A percentile compares a stretch with the other conserved stretches of the same genome.
phyloP scores from a whole-genome alignment of 495 filamentous ascomycete genomes.

The Aspergillus panamensis region DNA sequence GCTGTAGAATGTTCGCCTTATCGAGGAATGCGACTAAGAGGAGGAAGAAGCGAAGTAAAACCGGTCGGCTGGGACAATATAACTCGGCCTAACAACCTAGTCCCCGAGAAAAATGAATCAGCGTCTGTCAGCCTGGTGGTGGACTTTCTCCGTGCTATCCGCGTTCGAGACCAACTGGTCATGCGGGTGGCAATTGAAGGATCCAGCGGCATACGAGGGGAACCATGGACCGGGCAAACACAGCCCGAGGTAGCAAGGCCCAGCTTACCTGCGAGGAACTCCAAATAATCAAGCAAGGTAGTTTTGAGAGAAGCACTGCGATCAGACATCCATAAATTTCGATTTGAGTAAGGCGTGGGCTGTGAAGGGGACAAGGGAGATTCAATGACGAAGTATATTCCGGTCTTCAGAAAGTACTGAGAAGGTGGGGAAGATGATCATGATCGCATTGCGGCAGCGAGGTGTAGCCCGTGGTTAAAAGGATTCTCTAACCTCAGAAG shows the following conservation, averaged over 20 bases:
- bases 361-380: background rate
- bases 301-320: background rate
- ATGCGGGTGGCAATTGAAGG: slow-evolving; percentile 11
- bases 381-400: slow-evolving; percentile 3
- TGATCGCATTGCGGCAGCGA: background rate
- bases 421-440: slow-evolving; percentile 3
- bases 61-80: slow-evolving; percentile 4
- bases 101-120: background rate
- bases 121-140: background rate
- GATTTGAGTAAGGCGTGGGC: background rate
- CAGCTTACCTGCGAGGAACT: slow-evolving; percentile 13
- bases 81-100: background rate
- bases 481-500: background rate
- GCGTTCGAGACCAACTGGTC: slow-evolving; percentile 10
- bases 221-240: slow-evolving; percentile 14
- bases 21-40: slow-evolving; percentile 12
- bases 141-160: slow-evolving; percentile 5
- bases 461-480: background rate
- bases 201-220: slow-evolving; percentile 12
- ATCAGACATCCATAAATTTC: background rate
- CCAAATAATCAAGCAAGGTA: background rate
- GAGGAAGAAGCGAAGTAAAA: background rate
- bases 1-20: slow-evolving; percentile 22
- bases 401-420: slow-evolving; percentile 1
- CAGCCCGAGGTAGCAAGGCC: background rate